phyloP scores from a whole-genome alignment of 768 basidiomycete genomes.

The Lentinus brumalis region DNA sequence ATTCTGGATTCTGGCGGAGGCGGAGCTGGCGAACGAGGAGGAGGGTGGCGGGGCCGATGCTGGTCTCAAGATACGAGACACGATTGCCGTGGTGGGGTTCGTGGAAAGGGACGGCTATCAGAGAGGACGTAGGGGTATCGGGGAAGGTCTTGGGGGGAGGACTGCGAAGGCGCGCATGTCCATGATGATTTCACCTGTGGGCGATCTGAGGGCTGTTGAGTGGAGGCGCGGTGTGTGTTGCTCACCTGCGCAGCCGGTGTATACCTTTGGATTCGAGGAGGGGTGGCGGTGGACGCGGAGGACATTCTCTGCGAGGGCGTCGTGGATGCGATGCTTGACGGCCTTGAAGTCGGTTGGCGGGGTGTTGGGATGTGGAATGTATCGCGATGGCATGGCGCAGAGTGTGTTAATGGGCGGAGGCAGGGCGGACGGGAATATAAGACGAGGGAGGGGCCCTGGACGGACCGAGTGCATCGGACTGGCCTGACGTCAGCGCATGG shows the following conservation, averaged over 20 bases:
- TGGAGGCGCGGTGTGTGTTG: not conserved
- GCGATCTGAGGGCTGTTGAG: not conserved
- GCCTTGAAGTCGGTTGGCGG: slow-evolving; percentile 19
- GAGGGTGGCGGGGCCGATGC: slow-evolving; percentile 31
- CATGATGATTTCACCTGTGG: slow-evolving; percentile 27
- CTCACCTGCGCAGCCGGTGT: slow-evolving; percentile 27
- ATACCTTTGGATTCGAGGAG: slow-evolving; percentile 18
- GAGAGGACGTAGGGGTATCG: slow-evolving; percentile 6
- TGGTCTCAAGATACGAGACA: slow-evolving; percentile 32
- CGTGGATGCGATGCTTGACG: slow-evolving; percentile 15
- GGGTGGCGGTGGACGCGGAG: slow-evolving; percentile 26
- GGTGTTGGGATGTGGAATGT: slow-evolving; percentile 21
- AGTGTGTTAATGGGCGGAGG: no score
- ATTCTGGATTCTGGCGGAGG: slow-evolving; percentile 9
- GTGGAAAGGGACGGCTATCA: slow-evolving; percentile 11
- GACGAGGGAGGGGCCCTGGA: not conserved
- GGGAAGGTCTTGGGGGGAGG: slow-evolving; percentile 12
- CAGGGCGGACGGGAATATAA: not conserved
- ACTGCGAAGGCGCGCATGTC: slow-evolving; percentile 21
- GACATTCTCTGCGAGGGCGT: slow-evolving; percentile 22
- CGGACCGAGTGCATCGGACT: slow-evolving; percentile 7
- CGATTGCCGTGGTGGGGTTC: slow-evolving; percentile 15
- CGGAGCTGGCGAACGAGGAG: slow-evolving; percentile 26
- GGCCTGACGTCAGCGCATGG: no score
- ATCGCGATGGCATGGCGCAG: slow-evolving; percentile 5